Conservation (phyloP, 2,329 filamentous ascomycete species). For the Tolypocladium pustulatum region DNA sequence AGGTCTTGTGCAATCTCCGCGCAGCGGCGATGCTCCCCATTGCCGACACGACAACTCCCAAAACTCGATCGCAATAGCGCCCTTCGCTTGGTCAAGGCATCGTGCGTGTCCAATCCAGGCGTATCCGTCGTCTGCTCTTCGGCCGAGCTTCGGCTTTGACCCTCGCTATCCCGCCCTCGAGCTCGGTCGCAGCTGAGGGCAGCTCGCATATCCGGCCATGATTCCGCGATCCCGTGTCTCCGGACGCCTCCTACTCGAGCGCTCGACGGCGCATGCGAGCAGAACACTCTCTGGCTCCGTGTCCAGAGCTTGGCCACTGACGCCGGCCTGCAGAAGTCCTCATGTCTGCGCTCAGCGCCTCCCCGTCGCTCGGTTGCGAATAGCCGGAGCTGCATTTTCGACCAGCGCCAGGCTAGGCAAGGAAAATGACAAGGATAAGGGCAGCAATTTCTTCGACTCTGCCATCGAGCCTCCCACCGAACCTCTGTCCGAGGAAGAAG, state of each 20-base stretch:
- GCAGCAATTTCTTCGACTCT: slow-evolving; percentile 39
- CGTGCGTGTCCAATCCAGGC: not conserved
- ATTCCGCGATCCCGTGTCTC: slow-evolving; percentile 30
- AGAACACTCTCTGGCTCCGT: slow-evolving; percentile 12
- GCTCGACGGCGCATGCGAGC: slow-evolving; percentile 16
- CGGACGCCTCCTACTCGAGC: slow-evolving; percentile 27
- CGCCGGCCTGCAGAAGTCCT: slow-evolving; percentile 15
- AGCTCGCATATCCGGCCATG: slow-evolving; percentile 17
- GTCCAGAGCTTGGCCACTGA: slow-evolving; percentile 15
- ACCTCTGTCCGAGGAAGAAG: slow-evolving; percentile 41
- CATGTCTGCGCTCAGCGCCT: slow-evolving; percentile 22
- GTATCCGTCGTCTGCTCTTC: not conserved
- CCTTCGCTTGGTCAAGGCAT: not conserved
- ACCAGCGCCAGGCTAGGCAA: slow-evolving; percentile 22
- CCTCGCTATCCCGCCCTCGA: not conserved
- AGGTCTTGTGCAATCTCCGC: slow-evolving; percentile 17
- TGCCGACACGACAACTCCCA: slow-evolving; percentile 11
- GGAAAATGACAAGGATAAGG: slow-evolving; percentile 28
- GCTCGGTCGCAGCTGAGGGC: not conserved
- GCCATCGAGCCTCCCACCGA: slow-evolving; percentile 29
- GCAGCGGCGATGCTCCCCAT: slow-evolving; percentile 21
- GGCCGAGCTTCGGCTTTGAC: slow-evolving; percentile 2
- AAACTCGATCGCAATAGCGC: slow-evolving; percentile 2
- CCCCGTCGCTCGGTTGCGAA: slow-evolving; percentile 15
- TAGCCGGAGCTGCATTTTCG: slow-evolving; percentile 23